Base-by-base conservation (phyloP, 2,329 filamentous ascomycete species). In the Trichoderma polysporum region DNA sequence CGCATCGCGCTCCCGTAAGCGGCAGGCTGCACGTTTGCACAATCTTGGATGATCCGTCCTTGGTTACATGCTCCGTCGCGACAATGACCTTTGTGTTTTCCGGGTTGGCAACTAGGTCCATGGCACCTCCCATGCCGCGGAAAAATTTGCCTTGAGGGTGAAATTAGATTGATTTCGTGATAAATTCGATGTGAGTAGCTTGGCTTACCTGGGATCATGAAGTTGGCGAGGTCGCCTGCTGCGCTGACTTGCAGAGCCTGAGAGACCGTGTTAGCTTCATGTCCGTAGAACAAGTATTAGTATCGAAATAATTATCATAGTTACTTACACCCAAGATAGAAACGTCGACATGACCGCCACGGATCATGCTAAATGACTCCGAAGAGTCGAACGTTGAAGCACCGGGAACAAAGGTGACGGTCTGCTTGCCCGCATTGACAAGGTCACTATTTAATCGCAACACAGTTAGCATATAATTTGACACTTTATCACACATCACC, bases 131-230 rank as follows among this genome's bases (percentile, higher is more conserved):
- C 89, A 96, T 95, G 19, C 92, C 92, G 83, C 95, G 95, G 79
- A 93, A 88, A 12, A 92, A n/a, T n/a, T n/a, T n/a, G n/a, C n/a
- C n/a, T n/a, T n/a, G n/a, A n/a, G n/a, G n/a, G n/a, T n/a, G n/a
- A n/a, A n/a, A n/a, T n/a, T n/a, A n/a, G n/a, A n/a, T n/a, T n/a
- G n/a, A n/a, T n/a, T n/a, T n/a, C n/a, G n/a, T n/a, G n/a, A n/a
- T n/a, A n/a, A n/a, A n/a, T n/a, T n/a, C n/a, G n/a, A n/a, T n/a
- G n/a, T n/a, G n/a, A n/a, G n/a, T n/a, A n/a, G n/a, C n/a, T n/a
- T n/a, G n/a, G 87, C 79, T 94, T 95, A 27, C 92, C 92, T 0
- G 92, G 92, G 69, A 96, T 91, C 90, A 95, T 95, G 83, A 92
- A 96, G 79, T 95, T 95, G 53, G 92, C 92, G 62, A 96, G 79